Evolutionary conservation across 352 stramenopile species (phyloP).

Genomic region (Phytophthora melonis): DNA sequence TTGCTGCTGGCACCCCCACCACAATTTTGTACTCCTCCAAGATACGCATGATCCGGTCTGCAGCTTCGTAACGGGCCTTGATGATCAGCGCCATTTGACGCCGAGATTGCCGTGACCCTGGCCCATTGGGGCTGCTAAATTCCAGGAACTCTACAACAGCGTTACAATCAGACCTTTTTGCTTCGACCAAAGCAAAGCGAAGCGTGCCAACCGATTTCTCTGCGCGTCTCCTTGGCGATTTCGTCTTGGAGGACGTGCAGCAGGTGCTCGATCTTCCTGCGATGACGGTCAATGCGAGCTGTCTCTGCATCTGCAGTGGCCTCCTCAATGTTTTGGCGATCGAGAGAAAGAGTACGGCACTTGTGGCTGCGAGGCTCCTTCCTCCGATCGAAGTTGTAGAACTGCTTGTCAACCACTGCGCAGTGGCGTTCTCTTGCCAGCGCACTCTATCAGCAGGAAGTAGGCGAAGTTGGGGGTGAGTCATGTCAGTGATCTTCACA

Average conservation of each 20-base stretch:
- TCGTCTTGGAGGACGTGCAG: slow-evolving; percentile 67
- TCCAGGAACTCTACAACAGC: slow-evolving; percentile 35
- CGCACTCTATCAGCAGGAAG: slow-evolving; percentile 34
- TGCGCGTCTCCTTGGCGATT: slow-evolving; percentile 63
- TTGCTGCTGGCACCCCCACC: slow-evolving; percentile 41
- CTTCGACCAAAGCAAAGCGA: neutral
- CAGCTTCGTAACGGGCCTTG: slow-evolving; percentile 70
- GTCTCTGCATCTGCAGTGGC: slow-evolving; percentile 24
- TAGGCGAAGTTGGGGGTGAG: neutral
- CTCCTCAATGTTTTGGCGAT: slow-evolving; percentile 10
- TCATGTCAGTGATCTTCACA: too few relatives aligned
- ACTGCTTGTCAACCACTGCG: slow-evolving; percentile 48
- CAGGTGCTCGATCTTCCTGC: slow-evolving; percentile 67
- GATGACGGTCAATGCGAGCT: slow-evolving; percentile 54
- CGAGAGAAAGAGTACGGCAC: neutral
- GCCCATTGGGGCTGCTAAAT: slow-evolving; percentile 28
- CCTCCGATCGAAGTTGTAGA: slow-evolving; percentile 61
- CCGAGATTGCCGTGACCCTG: slow-evolving; percentile 46
- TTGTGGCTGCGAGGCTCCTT: slow-evolving; percentile 5
- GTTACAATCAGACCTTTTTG: too few relatives aligned
- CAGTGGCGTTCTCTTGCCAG: slow-evolving; percentile 59
- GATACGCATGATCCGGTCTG: slow-evolving; percentile 82
- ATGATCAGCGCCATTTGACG: slow-evolving; percentile 49
- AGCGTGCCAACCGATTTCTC: slow-evolving; percentile 60
- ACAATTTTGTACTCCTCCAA: slow-evolving; percentile 69